Conservation (phyloP, 441 rosid species). For the Jatropha podagrica region DNA sequence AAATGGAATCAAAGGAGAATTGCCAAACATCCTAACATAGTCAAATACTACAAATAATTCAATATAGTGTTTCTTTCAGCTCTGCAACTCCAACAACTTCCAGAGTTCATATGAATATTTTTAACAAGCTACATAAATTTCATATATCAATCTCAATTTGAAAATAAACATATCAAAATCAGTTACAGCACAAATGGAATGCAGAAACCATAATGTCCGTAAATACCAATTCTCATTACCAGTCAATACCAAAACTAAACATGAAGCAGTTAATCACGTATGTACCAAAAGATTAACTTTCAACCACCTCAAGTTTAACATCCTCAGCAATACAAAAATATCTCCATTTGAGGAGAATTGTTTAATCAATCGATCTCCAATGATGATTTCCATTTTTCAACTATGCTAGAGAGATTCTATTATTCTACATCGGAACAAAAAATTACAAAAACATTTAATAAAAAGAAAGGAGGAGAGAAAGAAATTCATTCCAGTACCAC, state of each 20-base stretch:
- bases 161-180: not conserved
- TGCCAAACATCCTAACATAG: not conserved
- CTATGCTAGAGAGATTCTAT: not conserved
- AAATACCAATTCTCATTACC: not conserved
- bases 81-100: not conserved
- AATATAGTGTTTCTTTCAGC: not conserved
- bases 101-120: not conserved
- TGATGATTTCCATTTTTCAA: not conserved
- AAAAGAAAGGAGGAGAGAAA: not conserved
- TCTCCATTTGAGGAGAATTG: not conserved
- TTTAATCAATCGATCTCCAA: not conserved
- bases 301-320: not conserved
- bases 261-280: not conserved
- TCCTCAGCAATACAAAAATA: not conserved
- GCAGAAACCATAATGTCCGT: not conserved
- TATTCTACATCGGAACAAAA: conserved; percentile 20
- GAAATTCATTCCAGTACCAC: conserved; percentile 33
- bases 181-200: not conserved
- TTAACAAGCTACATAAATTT: not conserved
- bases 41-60: not conserved
- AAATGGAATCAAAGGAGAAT: not conserved
- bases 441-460: not conserved
- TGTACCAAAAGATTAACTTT: not conserved
- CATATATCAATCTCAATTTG: no score
- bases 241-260: not conserved